A percentile compares a stretch with the other conserved stretches of the same genome.
Conservation (phyloP, 768 basidiomycete genomes). For the Clitopilus hobsonii region DNA sequence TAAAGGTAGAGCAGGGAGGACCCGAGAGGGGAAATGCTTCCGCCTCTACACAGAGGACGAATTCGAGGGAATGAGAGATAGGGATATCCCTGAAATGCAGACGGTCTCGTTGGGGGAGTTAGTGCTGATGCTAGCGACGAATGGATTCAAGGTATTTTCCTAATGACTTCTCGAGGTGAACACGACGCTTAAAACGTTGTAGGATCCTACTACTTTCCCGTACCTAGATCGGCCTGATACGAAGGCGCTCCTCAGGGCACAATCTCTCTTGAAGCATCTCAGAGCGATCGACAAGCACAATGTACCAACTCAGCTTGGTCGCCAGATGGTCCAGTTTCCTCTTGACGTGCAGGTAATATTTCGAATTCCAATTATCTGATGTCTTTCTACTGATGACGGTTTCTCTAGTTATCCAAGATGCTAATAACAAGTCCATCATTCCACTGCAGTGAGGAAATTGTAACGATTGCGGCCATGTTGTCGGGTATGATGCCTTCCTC, state of each 20-base stretch:
- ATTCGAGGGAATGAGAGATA: constrained; percentile 91
- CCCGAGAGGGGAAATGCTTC: constrained; percentile 96
- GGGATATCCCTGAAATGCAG: constrained; percentile 95
- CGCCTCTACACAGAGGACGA: constrained; percentile 95
- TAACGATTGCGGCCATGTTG: constrained; percentile 95
- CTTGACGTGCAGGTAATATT: constrained; percentile 83
- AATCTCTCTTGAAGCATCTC: constrained; percentile 90
- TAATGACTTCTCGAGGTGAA: not conserved
- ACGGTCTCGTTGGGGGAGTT: constrained; percentile 90
- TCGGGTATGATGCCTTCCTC: constrained; percentile 82
- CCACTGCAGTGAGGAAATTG: constrained; percentile 91
- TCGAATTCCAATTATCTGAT: no score
- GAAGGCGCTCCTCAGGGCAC: constrained; percentile 93
- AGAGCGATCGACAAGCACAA: constrained; percentile 93
- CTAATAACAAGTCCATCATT: constrained; percentile 93
- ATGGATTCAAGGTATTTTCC: constrained; percentile 71
- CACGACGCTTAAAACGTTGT: not conserved
- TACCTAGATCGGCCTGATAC: constrained; percentile 93
- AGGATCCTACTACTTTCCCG: constrained; percentile 85
- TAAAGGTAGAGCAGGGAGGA: constrained; percentile 94
- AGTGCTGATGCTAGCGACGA: constrained; percentile 88
- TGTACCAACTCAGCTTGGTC: constrained; percentile 78
- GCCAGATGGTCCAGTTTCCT: constrained; percentile 96
- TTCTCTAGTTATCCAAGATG: constrained; percentile 94
- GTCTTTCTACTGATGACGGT: no score